These are phyloP conservation scores for Sporodiniella umbellata DNA, from an alignment of 371 early-diverging fungal genomes.

Conservation along the genomic window DNA sequence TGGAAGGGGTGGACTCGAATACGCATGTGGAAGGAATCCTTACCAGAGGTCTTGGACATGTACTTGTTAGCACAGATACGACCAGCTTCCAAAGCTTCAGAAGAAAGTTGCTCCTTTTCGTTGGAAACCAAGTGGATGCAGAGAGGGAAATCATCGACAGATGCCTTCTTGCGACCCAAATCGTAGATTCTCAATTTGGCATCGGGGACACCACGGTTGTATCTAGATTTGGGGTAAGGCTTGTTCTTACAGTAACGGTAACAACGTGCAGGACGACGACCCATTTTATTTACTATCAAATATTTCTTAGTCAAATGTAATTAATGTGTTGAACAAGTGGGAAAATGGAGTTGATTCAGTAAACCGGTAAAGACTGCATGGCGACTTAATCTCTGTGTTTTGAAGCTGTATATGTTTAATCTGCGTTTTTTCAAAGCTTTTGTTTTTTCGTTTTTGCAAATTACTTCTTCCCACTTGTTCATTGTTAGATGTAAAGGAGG, in stretches of 20 bases:
- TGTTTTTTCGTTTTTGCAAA: too few species aligned
- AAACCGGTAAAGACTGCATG: too few species aligned
- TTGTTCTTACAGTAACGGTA: slow-evolving; percentile 99
- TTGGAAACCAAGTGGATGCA: slow-evolving; percentile 97
- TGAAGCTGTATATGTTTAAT: too few species aligned
- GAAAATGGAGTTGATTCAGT: not conserved
- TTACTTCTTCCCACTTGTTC: not conserved
- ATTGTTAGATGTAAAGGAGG: not conserved
- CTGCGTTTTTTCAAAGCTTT: too few species aligned
- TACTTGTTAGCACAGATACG: slow-evolving; percentile 99
- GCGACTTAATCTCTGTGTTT: too few species aligned
- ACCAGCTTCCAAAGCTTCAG: slow-evolving; percentile 99
- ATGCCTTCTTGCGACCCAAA: slow-evolving; percentile 99
- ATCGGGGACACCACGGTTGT: slow-evolving; percentile 99
- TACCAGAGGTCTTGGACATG: slow-evolving; percentile 97
- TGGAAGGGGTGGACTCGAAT: slow-evolving; percentile 99
- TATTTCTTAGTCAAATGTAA: not conserved
- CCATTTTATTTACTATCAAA: slow-evolving; percentile 60
- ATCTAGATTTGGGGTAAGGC: slow-evolving; percentile 99
- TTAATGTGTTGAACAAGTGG: not conserved
- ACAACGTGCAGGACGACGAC: slow-evolving; percentile 99
- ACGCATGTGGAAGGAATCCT: slow-evolving; percentile 99
- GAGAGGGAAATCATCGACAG: slow-evolving; percentile 97
- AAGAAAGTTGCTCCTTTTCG: slow-evolving; percentile 98
- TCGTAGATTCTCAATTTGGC: slow-evolving; percentile 99